Base-by-base conservation (phyloP, 2,329 filamentous ascomycete species). In the Colletotrichum horii region DNA sequence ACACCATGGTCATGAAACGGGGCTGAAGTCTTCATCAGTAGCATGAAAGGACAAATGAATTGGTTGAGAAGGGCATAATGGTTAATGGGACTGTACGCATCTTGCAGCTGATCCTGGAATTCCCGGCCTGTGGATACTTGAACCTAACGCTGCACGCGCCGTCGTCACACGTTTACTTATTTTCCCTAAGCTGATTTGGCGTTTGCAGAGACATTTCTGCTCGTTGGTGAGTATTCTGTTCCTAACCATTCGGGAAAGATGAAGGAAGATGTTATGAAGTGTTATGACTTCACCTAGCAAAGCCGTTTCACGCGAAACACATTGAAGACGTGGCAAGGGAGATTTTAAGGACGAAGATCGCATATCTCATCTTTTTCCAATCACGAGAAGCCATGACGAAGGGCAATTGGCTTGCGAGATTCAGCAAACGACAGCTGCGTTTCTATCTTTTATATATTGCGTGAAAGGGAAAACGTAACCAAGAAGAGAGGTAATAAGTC, bases 1-100 rank as follows among this genome's bases (percentile, higher is more conserved):
- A 22, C n/a, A 4, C 2, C 0, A 8, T 22, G 43, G n/a, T 22
- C 0, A 52, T 14, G 11, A 4, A 22, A 22, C 2, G 0, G 43
- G 19, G 4, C 0, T 2, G 6, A 22, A 52, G n/a, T 8, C 43
- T 52, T 22, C 6, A 8, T 22, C 11, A 22, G 8, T 22, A 14
- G 43, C 11, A 11, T 14, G 14, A 12, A 7, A n/a, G 9, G 7
- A 22, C 2, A n/a, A 1, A 48, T 11, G n/a, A 14, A 0, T 22
- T 48, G 6, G 6, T 34, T 3, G 32, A 34, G 12, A 34, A 34
- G 32, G 32, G 32, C 32, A 12, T 34, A 4, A 14, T 14, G 32
- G 11, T 2, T 2, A 48, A 32, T 32, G 30, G 30, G 9, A 8
- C 30, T 32, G 30, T 32, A 32, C 30, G 8, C 30, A 11, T 32